A percentile compares a stretch with the other conserved stretches of the same genome.
Evolutionary conservation across 768 basidiomycete species (phyloP).

Genomic region (Hortiboletus flavorubellus): DNA sequence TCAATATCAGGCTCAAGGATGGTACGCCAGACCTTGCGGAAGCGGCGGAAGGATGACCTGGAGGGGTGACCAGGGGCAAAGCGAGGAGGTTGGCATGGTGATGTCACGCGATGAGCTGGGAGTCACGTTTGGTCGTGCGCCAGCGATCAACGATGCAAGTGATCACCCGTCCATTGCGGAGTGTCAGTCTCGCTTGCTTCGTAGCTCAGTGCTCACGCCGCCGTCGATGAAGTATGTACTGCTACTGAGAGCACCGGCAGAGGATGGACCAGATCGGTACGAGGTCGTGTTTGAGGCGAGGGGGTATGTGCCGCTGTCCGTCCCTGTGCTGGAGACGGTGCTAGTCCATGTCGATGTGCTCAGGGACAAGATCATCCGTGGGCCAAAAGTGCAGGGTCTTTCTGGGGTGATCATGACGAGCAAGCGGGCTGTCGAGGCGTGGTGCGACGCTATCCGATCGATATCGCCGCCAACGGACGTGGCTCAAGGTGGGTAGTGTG

Average conservation of each 20-base stretch:
- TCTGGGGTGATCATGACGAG: constrained; percentile 77
- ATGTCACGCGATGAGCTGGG: no score
- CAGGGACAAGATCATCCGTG: constrained; percentile 36
- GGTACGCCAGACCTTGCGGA: constrained; percentile 12
- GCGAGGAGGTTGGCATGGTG: constrained; percentile 8
- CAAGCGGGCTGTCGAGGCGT: constrained; percentile 72
- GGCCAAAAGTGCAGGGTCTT: constrained; percentile 33
- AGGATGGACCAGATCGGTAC: constrained; percentile 52
- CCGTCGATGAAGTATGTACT: constrained; percentile 32
- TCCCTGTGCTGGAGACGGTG: constrained; percentile 70
- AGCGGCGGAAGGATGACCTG: constrained; percentile 12
- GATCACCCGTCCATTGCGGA: neutral
- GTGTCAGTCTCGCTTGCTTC: neutral
- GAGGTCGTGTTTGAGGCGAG: constrained; percentile 44
- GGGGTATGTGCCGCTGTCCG: constrained; percentile 54
- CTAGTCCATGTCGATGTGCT: constrained; percentile 49
- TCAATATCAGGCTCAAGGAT: constrained; percentile 15
- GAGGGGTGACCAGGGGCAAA: constrained; percentile 15
- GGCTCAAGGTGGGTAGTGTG: constrained; percentile 13
- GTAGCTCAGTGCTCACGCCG: no score
- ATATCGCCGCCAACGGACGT: neutral
- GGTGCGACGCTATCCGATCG: constrained; percentile 41
- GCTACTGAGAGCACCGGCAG: constrained; percentile 38
- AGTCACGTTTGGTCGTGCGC: no score
- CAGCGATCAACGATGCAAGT: no score